Evolutionary conservation across 805 yeast genomes (phyloP).

Genomic region (Hanseniaspora lindneri): DNA sequence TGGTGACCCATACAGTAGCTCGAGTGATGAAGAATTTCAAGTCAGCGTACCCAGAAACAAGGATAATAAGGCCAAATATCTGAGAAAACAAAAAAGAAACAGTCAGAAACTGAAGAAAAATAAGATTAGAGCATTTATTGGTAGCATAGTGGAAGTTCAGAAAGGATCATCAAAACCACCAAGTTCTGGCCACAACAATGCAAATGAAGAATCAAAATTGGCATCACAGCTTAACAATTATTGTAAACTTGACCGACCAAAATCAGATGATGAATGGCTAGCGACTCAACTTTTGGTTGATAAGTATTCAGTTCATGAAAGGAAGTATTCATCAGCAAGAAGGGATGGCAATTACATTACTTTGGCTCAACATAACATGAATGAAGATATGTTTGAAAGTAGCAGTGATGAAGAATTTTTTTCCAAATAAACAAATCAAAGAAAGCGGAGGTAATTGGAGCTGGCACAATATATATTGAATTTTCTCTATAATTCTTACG

Average conservation of each 20-base stretch:
- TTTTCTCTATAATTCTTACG: too few relatives aligned
- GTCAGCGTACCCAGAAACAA: too few relatives aligned
- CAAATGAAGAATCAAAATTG: not conserved
- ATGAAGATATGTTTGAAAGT: conserved; percentile 16
- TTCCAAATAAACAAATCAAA: not conserved
- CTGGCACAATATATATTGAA: too few relatives aligned
- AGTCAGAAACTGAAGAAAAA: not conserved
- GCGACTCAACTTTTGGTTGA: conserved; percentile 10
- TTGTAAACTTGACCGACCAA: too few relatives aligned
- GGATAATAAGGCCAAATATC: too few relatives aligned
- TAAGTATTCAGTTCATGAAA: conserved; percentile 13
- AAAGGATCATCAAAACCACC: not conserved
- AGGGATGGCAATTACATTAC: not conserved
- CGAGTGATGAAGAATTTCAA: conserved; percentile 9
- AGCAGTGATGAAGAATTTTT: conserved; percentile 15
- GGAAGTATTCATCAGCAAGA: not conserved
- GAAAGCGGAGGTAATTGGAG: not conserved
- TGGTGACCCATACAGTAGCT: conserved; percentile 8
- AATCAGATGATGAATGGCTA: conserved; percentile 3
- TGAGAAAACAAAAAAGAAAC: not conserved
- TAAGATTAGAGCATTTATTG: not conserved
- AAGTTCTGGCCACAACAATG: not conserved
- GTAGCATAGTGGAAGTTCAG: not conserved
- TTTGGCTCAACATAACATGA: too few relatives aligned
- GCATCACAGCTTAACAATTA: too few relatives aligned